Evolutionary conservation across 1,139 yeast genomes (phyloP).

Genomic region (Candida tropicalis): DNA sequence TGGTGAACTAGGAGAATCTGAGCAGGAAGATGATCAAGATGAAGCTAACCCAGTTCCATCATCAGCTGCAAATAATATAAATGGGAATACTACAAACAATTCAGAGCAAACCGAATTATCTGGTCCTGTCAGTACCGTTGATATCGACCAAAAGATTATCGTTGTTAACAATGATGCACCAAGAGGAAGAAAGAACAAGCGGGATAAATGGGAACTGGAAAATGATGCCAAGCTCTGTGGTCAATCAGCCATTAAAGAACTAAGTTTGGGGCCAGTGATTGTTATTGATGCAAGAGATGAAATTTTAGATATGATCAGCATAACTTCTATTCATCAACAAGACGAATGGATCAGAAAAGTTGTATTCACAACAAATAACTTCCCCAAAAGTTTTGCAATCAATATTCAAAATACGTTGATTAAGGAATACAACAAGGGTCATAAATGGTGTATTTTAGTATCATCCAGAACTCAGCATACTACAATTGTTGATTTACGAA

Average conservation of each 20-base stretch:
- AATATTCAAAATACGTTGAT: constrained; percentile 71
- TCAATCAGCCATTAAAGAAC: constrained; percentile 51
- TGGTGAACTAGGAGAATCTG: constrained; percentile 41
- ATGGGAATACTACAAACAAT: background rate
- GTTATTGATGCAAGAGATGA: constrained; percentile 83
- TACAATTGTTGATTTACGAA: constrained; percentile 64
- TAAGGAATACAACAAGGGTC: constrained; percentile 73
- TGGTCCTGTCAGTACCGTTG: constrained; percentile 38
- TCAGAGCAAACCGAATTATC: constrained; percentile 16
- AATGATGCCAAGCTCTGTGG: constrained; percentile 70
- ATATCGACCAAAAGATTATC: constrained; percentile 59
- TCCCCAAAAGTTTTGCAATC: constrained; percentile 75
- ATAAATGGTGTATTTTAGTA: constrained; percentile 71
- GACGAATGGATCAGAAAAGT: constrained; percentile 92
- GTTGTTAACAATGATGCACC: constrained; percentile 74
- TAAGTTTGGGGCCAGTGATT: constrained; percentile 69
- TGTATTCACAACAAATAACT: constrained; percentile 58
- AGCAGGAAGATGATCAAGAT: constrained; percentile 18
- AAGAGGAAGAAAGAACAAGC: constrained; percentile 70
- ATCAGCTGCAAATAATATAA: constrained; percentile 13
- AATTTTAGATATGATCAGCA: constrained; percentile 76
- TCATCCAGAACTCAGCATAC: constrained; percentile 76
- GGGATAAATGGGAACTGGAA: constrained; percentile 80
- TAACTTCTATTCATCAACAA: constrained; percentile 71
- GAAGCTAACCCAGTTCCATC: constrained; percentile 19